Evolutionary conservation across 257 asterid genomes (phyloP), one percentile per base, ranked within the genome.

Genomic region (Nicotiana obtusifolia): DNA sequence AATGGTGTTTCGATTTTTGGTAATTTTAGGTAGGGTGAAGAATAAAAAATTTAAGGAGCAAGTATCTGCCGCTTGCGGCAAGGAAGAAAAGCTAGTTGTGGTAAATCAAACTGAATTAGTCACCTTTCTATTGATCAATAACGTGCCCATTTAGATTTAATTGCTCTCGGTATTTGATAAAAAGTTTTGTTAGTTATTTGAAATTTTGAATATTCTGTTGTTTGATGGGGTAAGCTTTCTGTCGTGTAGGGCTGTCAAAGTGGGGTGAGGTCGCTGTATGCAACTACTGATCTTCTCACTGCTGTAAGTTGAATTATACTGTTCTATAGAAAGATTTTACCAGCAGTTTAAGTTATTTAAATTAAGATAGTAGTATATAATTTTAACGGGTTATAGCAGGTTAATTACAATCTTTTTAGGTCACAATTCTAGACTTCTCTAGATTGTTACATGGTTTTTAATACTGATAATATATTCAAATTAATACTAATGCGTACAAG

Each of bases 191-290:
- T 35, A 37, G 31, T 22, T 22, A 41, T 67, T 47, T 47, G 53
- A 8, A 47, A 47, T 13, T 17, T 33, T 2, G 19, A 15, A 15
- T 54, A 65, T 14, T 65, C 57, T 76, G 65, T 26, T 15, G 30
- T 8, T 77, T 77, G 33, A 53, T 17, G 24, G 47, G 73, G 33
- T 77, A 54, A 54, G 0, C 31, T 56, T 77, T 54, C 4, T 76
- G 17, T 53, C 37, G 28, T 30, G 30, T 76, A 94, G 98, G 98
- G 97, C 20, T 94, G 98, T 86, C 93, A 86, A 73, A 92, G 95
- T 80, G 98, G 98, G 49, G 97, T 93, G 9, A 91, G 98, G 86
- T 95, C 98, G 62, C 84, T 82, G 31, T 87, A 90, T 85, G 98
- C 98, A 60, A 85, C 91, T 81, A 75, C 76, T 52, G 98, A 93